A percentile compares a stretch with the other conserved stretches of the same genome.
Conservation (phyloP, 176 grass and related monocot genomes). For the Eremochloa ophiuroides region DNA sequence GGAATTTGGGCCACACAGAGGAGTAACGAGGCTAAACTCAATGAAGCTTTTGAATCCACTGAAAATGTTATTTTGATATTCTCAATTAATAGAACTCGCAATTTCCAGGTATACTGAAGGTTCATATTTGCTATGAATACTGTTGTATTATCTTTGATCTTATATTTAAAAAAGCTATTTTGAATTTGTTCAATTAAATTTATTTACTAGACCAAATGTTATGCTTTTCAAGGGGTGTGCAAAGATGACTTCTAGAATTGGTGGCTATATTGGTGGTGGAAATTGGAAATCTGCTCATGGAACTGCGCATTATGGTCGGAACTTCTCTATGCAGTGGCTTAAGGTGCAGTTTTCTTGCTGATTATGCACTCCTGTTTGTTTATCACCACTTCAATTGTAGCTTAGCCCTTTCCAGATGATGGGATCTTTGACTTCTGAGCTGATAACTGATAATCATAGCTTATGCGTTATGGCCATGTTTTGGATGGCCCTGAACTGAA, state of each 20-base stretch:
- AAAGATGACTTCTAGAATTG: slow-evolving; percentile 98
- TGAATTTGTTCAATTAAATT: neutral
- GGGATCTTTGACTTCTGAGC: neutral
- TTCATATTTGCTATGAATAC: slow-evolving; percentile 24
- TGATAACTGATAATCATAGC: slow-evolving; percentile 1
- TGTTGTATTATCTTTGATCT: neutral
- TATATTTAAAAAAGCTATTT: slow-evolving; percentile 3
- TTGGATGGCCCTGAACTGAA: neutral
- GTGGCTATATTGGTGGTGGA: slow-evolving; percentile 90
- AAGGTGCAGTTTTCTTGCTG: slow-evolving; percentile 58
- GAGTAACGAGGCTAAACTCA: slow-evolving; percentile 96
- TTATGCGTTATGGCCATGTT: neutral
- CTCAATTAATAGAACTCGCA: slow-evolving; percentile 89
- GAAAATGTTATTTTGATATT: slow-evolving; percentile 99
- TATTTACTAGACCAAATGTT: slow-evolving; percentile 28
- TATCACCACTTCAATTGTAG: neutral
- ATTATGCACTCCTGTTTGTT: slow-evolving; percentile 1
- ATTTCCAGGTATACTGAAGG: slow-evolving; percentile 75
- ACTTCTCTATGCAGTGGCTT: slow-evolving; percentile 96
- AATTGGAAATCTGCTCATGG: slow-evolving; percentile 99
- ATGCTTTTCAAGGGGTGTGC: slow-evolving; percentile 70
- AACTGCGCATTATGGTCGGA: slow-evolving; percentile 92
- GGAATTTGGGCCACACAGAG: slow-evolving; percentile 97
- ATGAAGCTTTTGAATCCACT: slow-evolving; percentile 96
- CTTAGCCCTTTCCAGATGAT: slow-evolving; percentile 10